These are phyloP conservation scores for Leccinum insolens DNA, from an alignment of 1,284 basidiomycete genomes.

Conservation along the genomic window DNA sequence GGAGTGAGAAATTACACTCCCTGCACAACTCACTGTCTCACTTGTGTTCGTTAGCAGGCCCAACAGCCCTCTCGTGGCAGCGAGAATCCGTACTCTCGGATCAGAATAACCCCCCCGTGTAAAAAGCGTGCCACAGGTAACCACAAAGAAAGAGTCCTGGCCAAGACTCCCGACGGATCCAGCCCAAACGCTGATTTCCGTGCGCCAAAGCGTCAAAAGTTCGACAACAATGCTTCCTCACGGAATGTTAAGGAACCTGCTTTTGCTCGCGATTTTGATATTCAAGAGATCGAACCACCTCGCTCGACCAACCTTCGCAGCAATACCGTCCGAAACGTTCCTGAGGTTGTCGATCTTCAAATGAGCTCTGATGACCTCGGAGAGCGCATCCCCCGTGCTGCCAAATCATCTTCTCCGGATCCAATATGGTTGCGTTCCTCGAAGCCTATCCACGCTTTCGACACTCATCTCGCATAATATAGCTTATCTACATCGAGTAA, in stretches of 20 bases:
- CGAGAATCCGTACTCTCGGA: conserved; percentile 24
- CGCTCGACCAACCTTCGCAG: background rate
- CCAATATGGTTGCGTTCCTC: conserved; percentile 9
- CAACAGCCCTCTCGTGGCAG: conserved; percentile 5
- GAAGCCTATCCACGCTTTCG: conserved; percentile 21
- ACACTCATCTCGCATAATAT: conserved; percentile 23
- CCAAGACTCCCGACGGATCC: background rate
- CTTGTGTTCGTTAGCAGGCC: conserved; percentile 14
- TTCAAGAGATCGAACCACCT: conserved; percentile 22
- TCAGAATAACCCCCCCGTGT: conserved; percentile 2
- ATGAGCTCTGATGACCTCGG: conserved; percentile 26
- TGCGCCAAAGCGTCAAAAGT: conserved; percentile 26
- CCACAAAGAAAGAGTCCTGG: conserved; percentile 20
- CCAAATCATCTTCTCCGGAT: conserved; percentile 28
- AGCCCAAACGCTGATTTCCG: background rate
- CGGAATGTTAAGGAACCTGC: conserved; percentile 3
- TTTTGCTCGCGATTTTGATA: conserved; percentile 22
- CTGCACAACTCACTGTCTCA: conserved; percentile 11
- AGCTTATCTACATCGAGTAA: conserved; percentile 15
- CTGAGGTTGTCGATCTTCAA: conserved; percentile 24
- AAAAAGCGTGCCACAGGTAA: conserved; percentile 21
- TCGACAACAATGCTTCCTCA: conserved; percentile 1
- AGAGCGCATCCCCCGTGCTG: conserved; percentile 14
- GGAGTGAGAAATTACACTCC: conserved; percentile 19
- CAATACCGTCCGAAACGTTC: conserved; percentile 13